Percentiles rank a stretch among this genome's conserved stretches.
Conservation (phyloP, 345 rosid species). For the Ceriops decandra region DNA sequence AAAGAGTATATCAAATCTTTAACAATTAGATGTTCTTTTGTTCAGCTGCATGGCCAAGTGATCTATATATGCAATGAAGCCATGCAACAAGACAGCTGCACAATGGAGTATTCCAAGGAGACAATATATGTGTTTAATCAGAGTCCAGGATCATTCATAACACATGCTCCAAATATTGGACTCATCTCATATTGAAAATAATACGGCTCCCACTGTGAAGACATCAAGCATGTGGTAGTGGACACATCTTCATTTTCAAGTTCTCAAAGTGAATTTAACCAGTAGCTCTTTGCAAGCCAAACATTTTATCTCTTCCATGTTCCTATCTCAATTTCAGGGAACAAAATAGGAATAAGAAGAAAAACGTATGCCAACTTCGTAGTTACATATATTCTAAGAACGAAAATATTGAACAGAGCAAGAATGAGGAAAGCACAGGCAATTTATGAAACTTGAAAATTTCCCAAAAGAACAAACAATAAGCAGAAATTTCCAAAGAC, state of each 20-base stretch:
- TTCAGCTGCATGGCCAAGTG: neutral
- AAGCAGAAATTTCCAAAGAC: neutral
- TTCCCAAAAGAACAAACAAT: neutral
- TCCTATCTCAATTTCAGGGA: neutral
- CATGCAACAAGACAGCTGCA: neutral
- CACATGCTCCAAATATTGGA: no score
- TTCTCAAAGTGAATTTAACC: neutral
- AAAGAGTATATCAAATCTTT: neutral
- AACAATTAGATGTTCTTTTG: constrained; percentile 1
- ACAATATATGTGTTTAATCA: no score
- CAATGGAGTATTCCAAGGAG: neutral
- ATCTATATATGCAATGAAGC: neutral
- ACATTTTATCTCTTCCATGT: neutral
- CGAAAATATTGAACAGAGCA: no score
- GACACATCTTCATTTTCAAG: neutral
- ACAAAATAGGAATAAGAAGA: neutral
- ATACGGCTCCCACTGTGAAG: no score
- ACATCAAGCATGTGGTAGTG: neutral
- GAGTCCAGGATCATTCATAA: no score
- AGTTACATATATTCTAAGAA: no score
- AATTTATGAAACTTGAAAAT: no score
- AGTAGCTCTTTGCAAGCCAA: neutral
- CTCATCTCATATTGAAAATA: no score
- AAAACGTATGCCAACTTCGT: neutral
- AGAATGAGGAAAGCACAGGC: no score